Evolutionary conservation across 2,329 filamentous ascomycete species (phyloP).

Genomic region (Chrysosporium queenslandicum): DNA sequence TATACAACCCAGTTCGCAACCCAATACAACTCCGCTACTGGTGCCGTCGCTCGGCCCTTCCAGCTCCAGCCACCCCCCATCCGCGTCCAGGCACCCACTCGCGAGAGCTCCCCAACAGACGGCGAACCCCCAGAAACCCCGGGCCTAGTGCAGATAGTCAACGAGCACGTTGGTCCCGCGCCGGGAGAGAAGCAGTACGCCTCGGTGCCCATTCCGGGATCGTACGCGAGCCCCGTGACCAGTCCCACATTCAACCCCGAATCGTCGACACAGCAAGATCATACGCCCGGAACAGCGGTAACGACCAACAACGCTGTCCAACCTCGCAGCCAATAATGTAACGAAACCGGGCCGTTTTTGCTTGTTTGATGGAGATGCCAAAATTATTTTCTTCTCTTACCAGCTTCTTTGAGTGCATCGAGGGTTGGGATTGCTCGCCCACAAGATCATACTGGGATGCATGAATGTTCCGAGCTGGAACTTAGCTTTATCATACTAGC

Average conservation of each 20-base stretch:
- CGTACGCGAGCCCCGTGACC: conserved; percentile 52
- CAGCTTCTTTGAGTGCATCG: neutral
- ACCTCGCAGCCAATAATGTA: conserved; percentile 9
- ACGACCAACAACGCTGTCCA: conserved; percentile 10
- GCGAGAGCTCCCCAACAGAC: conserved; percentile 45
- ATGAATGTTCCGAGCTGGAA: no score
- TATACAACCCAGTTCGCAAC: conserved; percentile 50
- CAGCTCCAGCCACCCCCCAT: conserved; percentile 74
- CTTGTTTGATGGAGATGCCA: neutral
- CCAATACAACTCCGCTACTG: neutral
- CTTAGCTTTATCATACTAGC: no score
- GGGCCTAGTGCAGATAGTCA: conserved; percentile 38
- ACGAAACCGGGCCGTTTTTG: neutral
- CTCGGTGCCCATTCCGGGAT: conserved; percentile 76
- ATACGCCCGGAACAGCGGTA: conserved; percentile 11
- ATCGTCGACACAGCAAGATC: neutral
- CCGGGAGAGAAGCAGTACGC: conserved; percentile 78
- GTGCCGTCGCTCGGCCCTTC: conserved; percentile 54
- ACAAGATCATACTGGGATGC: no score
- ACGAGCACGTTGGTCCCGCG: conserved; percentile 58
- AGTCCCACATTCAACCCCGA: conserved; percentile 33
- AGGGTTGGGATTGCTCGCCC: neutral
- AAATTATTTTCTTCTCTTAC: neutral
- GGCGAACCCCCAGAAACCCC: conserved; percentile 6
- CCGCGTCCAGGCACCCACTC: conserved; percentile 67